Evolutionary conservation across 2,329 filamentous ascomycete species (phyloP).

Genomic region (Cordyceps sp.): DNA sequence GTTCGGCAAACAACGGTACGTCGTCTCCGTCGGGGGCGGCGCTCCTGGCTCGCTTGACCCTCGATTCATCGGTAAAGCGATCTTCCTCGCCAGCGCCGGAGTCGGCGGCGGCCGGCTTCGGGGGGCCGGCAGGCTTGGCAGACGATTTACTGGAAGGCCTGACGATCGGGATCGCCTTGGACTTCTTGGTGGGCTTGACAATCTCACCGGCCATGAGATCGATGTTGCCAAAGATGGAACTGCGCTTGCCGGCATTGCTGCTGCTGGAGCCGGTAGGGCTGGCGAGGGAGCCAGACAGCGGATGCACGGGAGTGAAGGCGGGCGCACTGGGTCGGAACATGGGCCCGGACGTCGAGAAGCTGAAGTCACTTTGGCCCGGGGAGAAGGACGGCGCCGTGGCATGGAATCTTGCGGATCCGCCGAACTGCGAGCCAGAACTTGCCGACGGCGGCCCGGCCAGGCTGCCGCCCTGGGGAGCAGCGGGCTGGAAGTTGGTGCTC

Average conservation of each 20-base stretch:
- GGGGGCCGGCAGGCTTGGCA: slow-evolving; percentile 12
- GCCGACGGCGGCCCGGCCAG: slow-evolving; percentile 4
- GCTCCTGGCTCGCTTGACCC: slow-evolving; percentile 60
- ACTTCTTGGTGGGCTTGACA: slow-evolving; percentile 50
- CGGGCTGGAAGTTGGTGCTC: slow-evolving; percentile 28
- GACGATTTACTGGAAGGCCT: slow-evolving; percentile 39
- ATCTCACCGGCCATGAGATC: slow-evolving; percentile 44
- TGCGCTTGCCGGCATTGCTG: slow-evolving; percentile 22
- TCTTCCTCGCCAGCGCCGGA: slow-evolving; percentile 35
- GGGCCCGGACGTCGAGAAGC: slow-evolving; percentile 47
- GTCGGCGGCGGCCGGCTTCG: slow-evolving; percentile 7
- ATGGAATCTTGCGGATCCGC: slow-evolving; percentile 40
- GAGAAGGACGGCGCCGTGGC: slow-evolving; percentile 55
- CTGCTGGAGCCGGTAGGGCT: slow-evolving; percentile 26
- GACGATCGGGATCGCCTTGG: slow-evolving; percentile 73
- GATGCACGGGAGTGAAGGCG: slow-evolving; percentile 49
- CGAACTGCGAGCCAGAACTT: slow-evolving; percentile 15
- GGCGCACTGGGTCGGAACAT: slow-evolving; percentile 65
- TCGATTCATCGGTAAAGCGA: slow-evolving; percentile 44
- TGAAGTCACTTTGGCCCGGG: slow-evolving; percentile 48
- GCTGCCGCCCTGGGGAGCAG: slow-evolving; percentile 24
- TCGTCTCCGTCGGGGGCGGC: slow-evolving; percentile 50
- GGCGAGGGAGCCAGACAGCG: slow-evolving; percentile 28
- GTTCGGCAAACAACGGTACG: slow-evolving; percentile 57
- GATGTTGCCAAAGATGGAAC: slow-evolving; percentile 55